phyloP scores from a whole-genome alignment of 2,329 filamentous ascomycete genomes.

The Penicillium sp. region DNA sequence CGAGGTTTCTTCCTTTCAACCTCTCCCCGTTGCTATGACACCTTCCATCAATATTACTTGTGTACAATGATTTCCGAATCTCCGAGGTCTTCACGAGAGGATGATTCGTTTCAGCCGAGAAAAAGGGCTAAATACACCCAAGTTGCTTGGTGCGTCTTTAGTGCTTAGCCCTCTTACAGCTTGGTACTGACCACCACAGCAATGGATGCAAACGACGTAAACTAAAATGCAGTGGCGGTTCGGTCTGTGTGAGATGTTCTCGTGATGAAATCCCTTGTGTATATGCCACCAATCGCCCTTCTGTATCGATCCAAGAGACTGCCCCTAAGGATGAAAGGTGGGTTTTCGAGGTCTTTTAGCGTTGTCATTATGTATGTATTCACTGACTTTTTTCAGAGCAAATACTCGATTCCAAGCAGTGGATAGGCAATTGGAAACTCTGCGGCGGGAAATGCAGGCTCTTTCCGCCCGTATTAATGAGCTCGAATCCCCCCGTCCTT shows the following conservation, averaged over 20 bases:
- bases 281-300: constrained; percentile 61
- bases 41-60: neutral
- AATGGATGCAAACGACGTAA: constrained; percentile 75
- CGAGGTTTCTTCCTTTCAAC: neutral
- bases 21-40: neutral
- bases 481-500: constrained; percentile 23
- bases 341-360: neutral
- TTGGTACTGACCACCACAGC: constrained; percentile 38
- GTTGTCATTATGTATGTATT: too few relatives aligned
- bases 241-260: constrained; percentile 63
- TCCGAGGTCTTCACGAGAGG: neutral
- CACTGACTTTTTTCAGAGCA: constrained; percentile 13
- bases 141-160: constrained; percentile 31
- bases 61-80: neutral
- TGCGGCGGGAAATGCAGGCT: constrained; percentile 31
- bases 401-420: constrained; percentile 23
- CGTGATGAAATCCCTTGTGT: constrained; percentile 62
- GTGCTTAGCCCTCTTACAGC: neutral
- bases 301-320: constrained; percentile 9
- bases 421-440: constrained; percentile 27
- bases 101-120: constrained; percentile 2
- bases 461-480: constrained; percentile 31
- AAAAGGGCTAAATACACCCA: constrained; percentile 40
- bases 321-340: constrained; percentile 23
- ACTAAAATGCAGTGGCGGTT: constrained; percentile 71